These are phyloP conservation scores for Sphaerulina musiva DNA, from an alignment of 2,329 filamentous ascomycete species.

Conservation along the genomic window DNA sequence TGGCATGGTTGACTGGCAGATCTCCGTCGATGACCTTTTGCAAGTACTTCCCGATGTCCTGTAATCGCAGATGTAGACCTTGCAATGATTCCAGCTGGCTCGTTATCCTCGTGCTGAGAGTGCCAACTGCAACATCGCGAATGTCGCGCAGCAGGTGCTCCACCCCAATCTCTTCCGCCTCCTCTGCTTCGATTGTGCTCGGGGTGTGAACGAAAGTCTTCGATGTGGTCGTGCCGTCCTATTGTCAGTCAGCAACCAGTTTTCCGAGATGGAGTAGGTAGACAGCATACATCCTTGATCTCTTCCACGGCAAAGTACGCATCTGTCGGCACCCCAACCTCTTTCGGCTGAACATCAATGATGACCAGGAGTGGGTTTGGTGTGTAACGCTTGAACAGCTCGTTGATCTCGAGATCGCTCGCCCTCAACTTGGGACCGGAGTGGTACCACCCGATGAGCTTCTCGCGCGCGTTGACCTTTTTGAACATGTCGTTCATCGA, in stretches of 20 bases:
- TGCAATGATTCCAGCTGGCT: constrained; percentile 96
- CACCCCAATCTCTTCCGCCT: constrained; percentile 97
- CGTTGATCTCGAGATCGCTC: constrained; percentile 97
- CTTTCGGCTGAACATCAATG: constrained; percentile 96
- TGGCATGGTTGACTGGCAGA: constrained; percentile 92
- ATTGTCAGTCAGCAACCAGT: constrained; percentile 20
- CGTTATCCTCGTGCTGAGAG: constrained; percentile 90
- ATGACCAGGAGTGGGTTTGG: constrained; percentile 94
- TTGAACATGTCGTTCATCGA: constrained; percentile 99
- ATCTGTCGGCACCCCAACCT: constrained; percentile 94
- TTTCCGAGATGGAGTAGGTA: neutral
- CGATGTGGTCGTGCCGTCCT: constrained; percentile 95
- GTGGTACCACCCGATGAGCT: constrained; percentile 99
- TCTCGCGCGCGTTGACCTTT: constrained; percentile 97
- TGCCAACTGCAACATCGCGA: constrained; percentile 93
- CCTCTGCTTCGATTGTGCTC: constrained; percentile 96
- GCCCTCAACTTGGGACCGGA: constrained; percentile 93
- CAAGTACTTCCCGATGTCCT: constrained; percentile 91
- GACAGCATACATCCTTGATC: constrained; percentile 80
- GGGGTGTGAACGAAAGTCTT: constrained; percentile 98
- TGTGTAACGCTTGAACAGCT: constrained; percentile 98
- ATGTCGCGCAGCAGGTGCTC: constrained; percentile 97
- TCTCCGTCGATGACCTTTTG: constrained; percentile 92
- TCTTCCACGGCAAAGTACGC: constrained; percentile 99
- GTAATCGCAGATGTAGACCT: constrained; percentile 85